These are phyloP conservation scores for Rosa multiflora DNA, from an alignment of 306 rosid species.

Conservation along the genomic window DNA sequence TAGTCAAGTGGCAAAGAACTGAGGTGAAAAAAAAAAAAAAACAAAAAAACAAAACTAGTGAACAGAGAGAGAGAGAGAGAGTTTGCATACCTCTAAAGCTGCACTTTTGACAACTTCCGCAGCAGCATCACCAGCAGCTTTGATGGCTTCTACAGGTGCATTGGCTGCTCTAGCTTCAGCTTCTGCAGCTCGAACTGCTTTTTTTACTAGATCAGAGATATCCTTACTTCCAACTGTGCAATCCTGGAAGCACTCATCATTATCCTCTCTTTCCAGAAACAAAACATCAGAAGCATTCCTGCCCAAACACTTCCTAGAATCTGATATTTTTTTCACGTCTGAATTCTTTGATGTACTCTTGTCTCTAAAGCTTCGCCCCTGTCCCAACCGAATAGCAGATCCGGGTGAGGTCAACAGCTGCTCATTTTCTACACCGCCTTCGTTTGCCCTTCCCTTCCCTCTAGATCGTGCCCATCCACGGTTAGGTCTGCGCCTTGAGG, in stretches of 20 bases:
- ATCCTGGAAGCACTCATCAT: conserved; percentile 78
- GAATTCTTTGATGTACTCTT: conserved; percentile 47
- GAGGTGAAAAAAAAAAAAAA: neutral
- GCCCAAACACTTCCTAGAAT: conserved; percentile 49
- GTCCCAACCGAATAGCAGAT: conserved; percentile 65
- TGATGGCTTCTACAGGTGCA: conserved; percentile 94
- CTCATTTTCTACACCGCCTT: conserved; percentile 71
- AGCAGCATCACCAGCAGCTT: conserved; percentile 96
- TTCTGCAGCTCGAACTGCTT: conserved; percentile 88
- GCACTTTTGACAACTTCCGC: conserved; percentile 95
- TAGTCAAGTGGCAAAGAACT: conserved; percentile 23
- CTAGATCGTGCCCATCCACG: conserved; percentile 70
- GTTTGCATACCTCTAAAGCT: conserved; percentile 70
- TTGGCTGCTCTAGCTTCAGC: conserved; percentile 90
- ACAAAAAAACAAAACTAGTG: neutral
- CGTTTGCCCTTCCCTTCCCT: conserved; percentile 78
- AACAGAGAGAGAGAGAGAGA: neutral
- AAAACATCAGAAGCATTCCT: conserved; percentile 42
- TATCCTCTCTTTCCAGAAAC: conserved; percentile 67
- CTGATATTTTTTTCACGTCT: conserved; percentile 57
- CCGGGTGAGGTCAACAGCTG: conserved; percentile 64
- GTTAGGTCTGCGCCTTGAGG: conserved; percentile 68
- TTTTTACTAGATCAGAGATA: conserved; percentile 68
- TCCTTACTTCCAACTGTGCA: conserved; percentile 80
- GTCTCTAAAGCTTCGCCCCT: conserved; percentile 61